phyloP scores from a whole-genome alignment of 139 green algal genomes.

The Picochlorum sp. region DNA sequence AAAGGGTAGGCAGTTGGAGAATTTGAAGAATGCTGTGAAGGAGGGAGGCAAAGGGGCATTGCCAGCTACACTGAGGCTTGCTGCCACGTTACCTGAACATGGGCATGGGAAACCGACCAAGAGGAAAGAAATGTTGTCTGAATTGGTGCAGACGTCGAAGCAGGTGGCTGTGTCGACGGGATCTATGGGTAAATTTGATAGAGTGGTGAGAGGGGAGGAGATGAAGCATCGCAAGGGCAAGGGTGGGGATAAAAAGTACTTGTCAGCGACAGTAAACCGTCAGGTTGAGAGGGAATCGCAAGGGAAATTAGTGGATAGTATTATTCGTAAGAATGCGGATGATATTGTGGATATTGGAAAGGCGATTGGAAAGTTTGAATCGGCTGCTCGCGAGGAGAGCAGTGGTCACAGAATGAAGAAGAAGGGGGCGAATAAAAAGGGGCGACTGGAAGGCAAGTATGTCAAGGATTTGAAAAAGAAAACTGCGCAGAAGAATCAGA shows the following conservation, averaged over 20 bases:
- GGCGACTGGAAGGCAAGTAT: slow-evolving; percentile 3
- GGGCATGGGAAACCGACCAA: slow-evolving; percentile 45
- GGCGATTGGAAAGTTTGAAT: slow-evolving; percentile 44
- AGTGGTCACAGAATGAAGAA: slow-evolving; percentile 16
- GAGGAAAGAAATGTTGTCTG: slow-evolving; percentile 54
- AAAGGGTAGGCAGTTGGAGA: slow-evolving; percentile 56
- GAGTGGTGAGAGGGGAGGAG: slow-evolving; percentile 51
- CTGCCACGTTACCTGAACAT: slow-evolving; percentile 53
- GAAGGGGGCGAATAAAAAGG: slow-evolving; percentile 36
- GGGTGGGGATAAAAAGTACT: slow-evolving; percentile 57
- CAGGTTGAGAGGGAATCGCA: slow-evolving; percentile 27
- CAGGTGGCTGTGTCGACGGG: slow-evolving; percentile 81
- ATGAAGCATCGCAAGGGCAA: slow-evolving; percentile 32
- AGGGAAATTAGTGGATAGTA: slow-evolving; percentile 48
- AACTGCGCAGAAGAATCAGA: neutral
- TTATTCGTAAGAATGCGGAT: slow-evolving; percentile 59
- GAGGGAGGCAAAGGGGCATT: slow-evolving; percentile 32
- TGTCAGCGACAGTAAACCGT: slow-evolving; percentile 10
- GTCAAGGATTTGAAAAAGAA: neutral
- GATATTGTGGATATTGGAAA: slow-evolving; percentile 59
- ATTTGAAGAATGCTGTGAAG: slow-evolving; percentile 62
- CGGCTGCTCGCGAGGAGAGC: slow-evolving; percentile 36
- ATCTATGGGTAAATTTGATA: slow-evolving; percentile 92
- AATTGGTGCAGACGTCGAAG: slow-evolving; percentile 56
- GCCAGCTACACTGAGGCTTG: slow-evolving; percentile 66